These are phyloP conservation scores for Diaporthe vaccinii DNA, from an alignment of 2,329 filamentous ascomycete genomes.

Conservation along the genomic window DNA sequence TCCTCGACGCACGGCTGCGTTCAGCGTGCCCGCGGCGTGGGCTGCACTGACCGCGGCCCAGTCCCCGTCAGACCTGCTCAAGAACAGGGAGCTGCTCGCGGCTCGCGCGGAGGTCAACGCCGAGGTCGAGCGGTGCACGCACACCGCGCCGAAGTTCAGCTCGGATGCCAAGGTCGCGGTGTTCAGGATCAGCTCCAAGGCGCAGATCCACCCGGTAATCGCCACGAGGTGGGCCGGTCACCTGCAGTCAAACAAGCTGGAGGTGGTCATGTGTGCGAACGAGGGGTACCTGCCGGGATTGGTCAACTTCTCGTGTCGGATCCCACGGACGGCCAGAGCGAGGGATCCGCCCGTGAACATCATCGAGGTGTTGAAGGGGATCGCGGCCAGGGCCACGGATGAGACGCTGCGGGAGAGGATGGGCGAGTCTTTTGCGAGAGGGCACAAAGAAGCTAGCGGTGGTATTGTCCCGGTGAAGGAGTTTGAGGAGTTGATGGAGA, in stretches of 20 bases:
- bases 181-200: slow-evolving; percentile 69
- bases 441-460: slow-evolving; percentile 77
- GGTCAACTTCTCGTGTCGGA: slow-evolving; percentile 77
- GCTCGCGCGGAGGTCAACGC: slow-evolving; percentile 71
- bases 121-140: slow-evolving; percentile 73
- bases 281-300: slow-evolving; percentile 73
- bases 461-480: slow-evolving; percentile 72
- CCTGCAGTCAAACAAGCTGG: slow-evolving; percentile 69
- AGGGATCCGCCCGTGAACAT: slow-evolving; percentile 72
- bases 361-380: slow-evolving; percentile 67
- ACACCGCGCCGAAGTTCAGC: slow-evolving; percentile 74
- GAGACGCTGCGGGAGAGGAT: slow-evolving; percentile 60
- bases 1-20: slow-evolving; percentile 72
- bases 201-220: slow-evolving; percentile 77
- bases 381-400: slow-evolving; percentile 60
- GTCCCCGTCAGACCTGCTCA: slow-evolving; percentile 65
- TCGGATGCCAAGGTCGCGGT: slow-evolving; percentile 73
- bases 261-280: slow-evolving; percentile 77
- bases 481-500: slow-evolving; percentile 74
- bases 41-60: slow-evolving; percentile 64
- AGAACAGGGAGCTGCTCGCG: slow-evolving; percentile 61
- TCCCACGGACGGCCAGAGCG: slow-evolving; percentile 68
- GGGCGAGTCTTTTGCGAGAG: slow-evolving; percentile 74
- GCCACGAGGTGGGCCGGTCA: slow-evolving; percentile 76
- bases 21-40: slow-evolving; percentile 73